Base-by-base conservation (phyloP, 1,284 basidiomycete genomes). In the Heliocybe sulcata region DNA sequence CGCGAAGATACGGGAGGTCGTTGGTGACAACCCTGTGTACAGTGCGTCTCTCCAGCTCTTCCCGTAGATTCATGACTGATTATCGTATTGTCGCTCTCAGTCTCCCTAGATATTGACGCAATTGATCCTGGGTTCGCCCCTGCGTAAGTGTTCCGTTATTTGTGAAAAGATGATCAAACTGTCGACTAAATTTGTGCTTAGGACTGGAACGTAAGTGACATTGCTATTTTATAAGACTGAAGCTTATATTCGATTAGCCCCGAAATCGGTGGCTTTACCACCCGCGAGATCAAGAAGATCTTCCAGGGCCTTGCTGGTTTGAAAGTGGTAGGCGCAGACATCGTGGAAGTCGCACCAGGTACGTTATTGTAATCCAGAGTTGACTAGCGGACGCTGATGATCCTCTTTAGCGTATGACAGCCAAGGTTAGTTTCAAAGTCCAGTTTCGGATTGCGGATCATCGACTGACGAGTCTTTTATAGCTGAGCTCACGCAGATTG, bases 281-380 rank as follows among this genome's bases (percentile, higher is more conserved):
- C 70, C 0, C 64, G 72, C 45, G 72, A 74, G 57, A 69, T 73
- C 51, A 69, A 72, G 59, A 68, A 69, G 54, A 72, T 75, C 57
- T 64, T 75, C 4, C 64, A 71, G 26, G 71, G 71, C 16, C 59
- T 74, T 1, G 59, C 64, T 1, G 69, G 69, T 35, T 65, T 73
- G 50, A 70, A 73, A 62, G 64, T 73, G 50, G 72, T 73, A n/a
- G 71, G 72, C 10, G 67, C 69, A 10, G 71, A 73, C 61, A 64
- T 73, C 27, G 72, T 74, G 33, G 72, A 73, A 57, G 72, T 74
- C 53, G 66, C 68, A 10, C 67, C 69, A 25, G 66, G 64, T 65
- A 55, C 38, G 64, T 54, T 2, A n/a, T 42, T 16, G 22, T 12
- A 2, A 22, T 29, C 9, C 19, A 12, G n/a, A 11, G 3, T 27